Conservation (phyloP, 2,329 filamentous ascomycete species). For the Scytalidium lignicola region DNA sequence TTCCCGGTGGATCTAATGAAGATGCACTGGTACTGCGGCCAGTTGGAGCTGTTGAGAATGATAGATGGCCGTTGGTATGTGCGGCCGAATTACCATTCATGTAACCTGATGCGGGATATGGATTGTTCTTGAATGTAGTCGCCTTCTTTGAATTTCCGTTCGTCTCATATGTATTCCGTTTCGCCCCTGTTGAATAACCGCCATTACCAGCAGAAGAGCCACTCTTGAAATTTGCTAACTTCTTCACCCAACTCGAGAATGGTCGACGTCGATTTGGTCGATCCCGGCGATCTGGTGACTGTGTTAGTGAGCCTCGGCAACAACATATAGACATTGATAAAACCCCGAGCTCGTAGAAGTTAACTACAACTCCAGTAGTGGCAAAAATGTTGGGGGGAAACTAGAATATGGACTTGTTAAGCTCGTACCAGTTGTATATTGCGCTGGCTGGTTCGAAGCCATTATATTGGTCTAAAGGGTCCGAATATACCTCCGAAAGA, state of each 20-base stretch:
- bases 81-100: slow-evolving; percentile 31
- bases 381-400: slow-evolving; percentile 4
- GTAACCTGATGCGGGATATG: slow-evolving; percentile 80
- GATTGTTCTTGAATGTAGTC: slow-evolving; percentile 63
- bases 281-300: slow-evolving; percentile 56
- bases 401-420: slow-evolving; percentile 1
- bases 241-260: slow-evolving; percentile 92
- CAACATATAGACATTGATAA: slow-evolving; percentile 24
- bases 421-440: slow-evolving; percentile 39
- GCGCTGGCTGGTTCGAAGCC: slow-evolving; percentile 33
- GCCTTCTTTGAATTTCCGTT: slow-evolving; percentile 51
- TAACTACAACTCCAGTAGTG: slow-evolving; percentile 4
- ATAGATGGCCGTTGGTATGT: slow-evolving; percentile 41
- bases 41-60: slow-evolving; percentile 52
- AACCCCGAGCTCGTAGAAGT: not conserved
- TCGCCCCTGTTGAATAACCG: slow-evolving; percentile 34
- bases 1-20: slow-evolving; percentile 52
- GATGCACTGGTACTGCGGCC: slow-evolving; percentile 41
- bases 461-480: slow-evolving; percentile 17
- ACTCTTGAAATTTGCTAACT: slow-evolving; percentile 78
- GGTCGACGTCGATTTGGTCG: slow-evolving; percentile 67
- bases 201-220: slow-evolving; percentile 55
- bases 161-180: slow-evolving; percentile 36
- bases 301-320: slow-evolving; percentile 13
- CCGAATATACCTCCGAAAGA: not conserved